Evolutionary conservation across 2,329 filamentous ascomycete species (phyloP).

Genomic region (Talaromyces atroroseus): DNA sequence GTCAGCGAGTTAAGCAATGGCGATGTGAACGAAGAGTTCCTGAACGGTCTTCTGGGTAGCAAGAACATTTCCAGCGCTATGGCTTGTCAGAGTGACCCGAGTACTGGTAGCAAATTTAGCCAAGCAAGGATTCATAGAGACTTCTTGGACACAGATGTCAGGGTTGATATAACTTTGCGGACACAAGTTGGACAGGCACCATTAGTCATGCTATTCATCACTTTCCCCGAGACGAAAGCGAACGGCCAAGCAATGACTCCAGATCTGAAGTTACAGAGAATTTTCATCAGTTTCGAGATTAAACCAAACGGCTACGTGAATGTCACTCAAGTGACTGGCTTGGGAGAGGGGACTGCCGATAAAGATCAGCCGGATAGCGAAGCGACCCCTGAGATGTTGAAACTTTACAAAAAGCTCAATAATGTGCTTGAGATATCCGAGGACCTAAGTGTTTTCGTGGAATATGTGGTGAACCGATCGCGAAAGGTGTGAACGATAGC

Average conservation of each 20-base stretch:
- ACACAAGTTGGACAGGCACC: slow-evolving; percentile 35
- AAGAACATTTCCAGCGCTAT: not conserved
- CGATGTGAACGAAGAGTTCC: slow-evolving; percentile 46
- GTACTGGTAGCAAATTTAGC: not conserved
- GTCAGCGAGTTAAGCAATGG: slow-evolving; percentile 36
- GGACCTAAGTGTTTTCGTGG: slow-evolving; percentile 40
- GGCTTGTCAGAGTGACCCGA: not conserved
- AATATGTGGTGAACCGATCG: slow-evolving; percentile 38
- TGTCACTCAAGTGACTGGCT: slow-evolving; percentile 33
- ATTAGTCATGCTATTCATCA: slow-evolving; percentile 32
- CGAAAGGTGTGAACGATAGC: slow-evolving; percentile 17
- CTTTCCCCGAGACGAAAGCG: slow-evolving; percentile 15
- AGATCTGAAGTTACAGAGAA: slow-evolving; percentile 19
- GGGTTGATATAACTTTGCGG: slow-evolving; percentile 35
- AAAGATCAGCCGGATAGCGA: slow-evolving; percentile 18
- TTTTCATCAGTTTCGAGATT: slow-evolving; percentile 35
- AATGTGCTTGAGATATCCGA: slow-evolving; percentile 40
- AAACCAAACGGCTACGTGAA: slow-evolving; percentile 37
- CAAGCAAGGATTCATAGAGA: not conserved
- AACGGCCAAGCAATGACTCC: not conserved
- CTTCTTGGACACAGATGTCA: slow-evolving; percentile 20
- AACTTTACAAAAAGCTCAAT: slow-evolving; percentile 31
- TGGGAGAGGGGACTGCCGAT: slow-evolving; percentile 18
- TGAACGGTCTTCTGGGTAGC: slow-evolving; percentile 46
- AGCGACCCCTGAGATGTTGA: slow-evolving; percentile 16